Percentiles rank a stretch among this genome's conserved stretches.
Conservation (phyloP, 2,329 filamentous ascomycete genomes). For the Colletotrichum tropicicola region DNA sequence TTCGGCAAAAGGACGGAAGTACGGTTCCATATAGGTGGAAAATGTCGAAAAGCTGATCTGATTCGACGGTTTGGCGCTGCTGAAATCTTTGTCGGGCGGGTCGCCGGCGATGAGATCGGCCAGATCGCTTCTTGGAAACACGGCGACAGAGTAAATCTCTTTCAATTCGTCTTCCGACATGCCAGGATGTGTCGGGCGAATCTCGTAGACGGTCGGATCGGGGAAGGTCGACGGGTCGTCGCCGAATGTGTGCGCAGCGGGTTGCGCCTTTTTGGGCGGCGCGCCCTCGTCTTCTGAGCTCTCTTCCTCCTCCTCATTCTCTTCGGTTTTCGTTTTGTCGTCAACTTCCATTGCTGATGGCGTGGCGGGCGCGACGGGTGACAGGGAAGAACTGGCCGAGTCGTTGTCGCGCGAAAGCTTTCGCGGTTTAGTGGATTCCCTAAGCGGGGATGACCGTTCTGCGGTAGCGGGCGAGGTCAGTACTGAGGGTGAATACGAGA, state of each 20-base stretch:
- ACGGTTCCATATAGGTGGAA: constrained; percentile 90
- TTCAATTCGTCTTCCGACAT: constrained; percentile 89
- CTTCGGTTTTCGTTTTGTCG: constrained; percentile 50
- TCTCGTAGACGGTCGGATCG: constrained; percentile 95
- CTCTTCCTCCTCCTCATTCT: constrained; percentile 53
- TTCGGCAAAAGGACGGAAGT: constrained; percentile 87
- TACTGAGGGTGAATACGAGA: constrained; percentile 14
- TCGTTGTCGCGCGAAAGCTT: constrained; percentile 62
- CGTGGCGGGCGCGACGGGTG: constrained; percentile 60
- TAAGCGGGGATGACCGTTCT: constrained; percentile 64
- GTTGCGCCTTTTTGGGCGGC: constrained; percentile 70
- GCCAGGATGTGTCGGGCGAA: constrained; percentile 75
- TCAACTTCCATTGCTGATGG: constrained; percentile 68
- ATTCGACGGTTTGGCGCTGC: constrained; percentile 89
- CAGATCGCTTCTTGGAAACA: constrained; percentile 84
- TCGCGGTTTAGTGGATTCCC: constrained; percentile 58
- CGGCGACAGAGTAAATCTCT: constrained; percentile 86
- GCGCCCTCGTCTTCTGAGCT: constrained; percentile 69
- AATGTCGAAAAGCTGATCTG: constrained; percentile 96
- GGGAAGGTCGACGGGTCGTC: constrained; percentile 90
- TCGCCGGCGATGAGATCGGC: constrained; percentile 87
- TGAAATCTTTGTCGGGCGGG: constrained; percentile 95
- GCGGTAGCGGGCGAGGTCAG: constrained; percentile 25
- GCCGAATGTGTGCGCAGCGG: constrained; percentile 88
- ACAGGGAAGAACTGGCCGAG: constrained; percentile 68